Percentiles rank a stretch among this genome's conserved stretches.
These are phyloP conservation scores for Leishmania martiniquensis DNA, from an alignment of 208 protist species.

Conservation along the genomic window DNA sequence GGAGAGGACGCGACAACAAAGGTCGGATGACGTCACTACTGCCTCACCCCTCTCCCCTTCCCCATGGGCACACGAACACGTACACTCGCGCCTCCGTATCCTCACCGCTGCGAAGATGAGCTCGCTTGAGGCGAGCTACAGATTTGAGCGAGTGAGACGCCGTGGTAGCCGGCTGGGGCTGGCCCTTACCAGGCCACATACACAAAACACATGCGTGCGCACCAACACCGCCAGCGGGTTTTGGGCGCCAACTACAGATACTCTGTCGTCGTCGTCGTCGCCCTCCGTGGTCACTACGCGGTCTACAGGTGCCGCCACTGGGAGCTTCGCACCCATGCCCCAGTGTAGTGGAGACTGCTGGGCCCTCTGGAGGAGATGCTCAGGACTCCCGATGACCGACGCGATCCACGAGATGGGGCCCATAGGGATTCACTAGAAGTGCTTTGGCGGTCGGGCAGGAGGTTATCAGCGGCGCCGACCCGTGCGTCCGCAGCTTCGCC, in stretches of 20 bases:
- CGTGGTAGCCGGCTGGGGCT: too few relatives aligned
- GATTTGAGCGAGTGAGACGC: too few relatives aligned
- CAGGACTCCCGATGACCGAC: conserved; percentile 1
- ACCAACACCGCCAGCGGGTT: neutral
- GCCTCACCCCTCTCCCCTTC: neutral
- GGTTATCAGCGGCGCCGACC: neutral
- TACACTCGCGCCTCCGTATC: neutral
- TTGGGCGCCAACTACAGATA: neutral
- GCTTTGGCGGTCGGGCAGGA: neutral
- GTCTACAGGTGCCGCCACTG: conserved; percentile 17
- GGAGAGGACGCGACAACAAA: neutral
- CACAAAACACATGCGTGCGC: neutral
- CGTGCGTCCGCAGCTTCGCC: neutral
- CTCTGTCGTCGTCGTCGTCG: neutral
- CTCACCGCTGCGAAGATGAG: neutral
- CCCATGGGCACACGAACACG: neutral
- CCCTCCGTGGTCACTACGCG: neutral
- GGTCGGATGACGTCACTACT: neutral
- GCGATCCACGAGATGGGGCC: neutral
- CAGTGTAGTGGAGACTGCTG: conserved; percentile 7
- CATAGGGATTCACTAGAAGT: neutral
- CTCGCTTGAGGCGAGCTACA: too few relatives aligned
- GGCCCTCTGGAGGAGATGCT: neutral
- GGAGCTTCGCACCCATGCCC: conserved; percentile 17
- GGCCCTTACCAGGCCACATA: neutral